phyloP scores from a whole-genome alignment of 2,329 filamentous ascomycete genomes.

The Gnomoniopsis smithogilvyi region DNA sequence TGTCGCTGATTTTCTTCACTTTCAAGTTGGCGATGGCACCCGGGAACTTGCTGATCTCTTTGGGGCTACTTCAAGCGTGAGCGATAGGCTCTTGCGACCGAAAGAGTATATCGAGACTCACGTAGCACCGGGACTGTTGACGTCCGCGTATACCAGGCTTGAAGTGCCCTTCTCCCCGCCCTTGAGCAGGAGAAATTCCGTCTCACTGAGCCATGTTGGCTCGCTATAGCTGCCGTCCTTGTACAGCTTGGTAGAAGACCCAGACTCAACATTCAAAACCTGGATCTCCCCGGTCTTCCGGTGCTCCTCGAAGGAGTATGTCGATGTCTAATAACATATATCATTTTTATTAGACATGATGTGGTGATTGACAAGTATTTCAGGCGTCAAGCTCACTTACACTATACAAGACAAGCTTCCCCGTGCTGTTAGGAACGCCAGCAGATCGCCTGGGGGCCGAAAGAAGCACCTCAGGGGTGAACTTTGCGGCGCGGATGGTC shows the following conservation, averaged over 20 bases:
- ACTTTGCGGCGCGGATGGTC: constrained; percentile 68
- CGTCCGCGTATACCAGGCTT: constrained; percentile 40
- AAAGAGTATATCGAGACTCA: constrained; percentile 27
- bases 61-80: constrained; percentile 29
- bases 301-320: constrained; percentile 78
- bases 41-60: constrained; percentile 46
- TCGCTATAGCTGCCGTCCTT: constrained; percentile 65
- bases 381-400: constrained; percentile 30
- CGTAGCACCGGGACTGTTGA: constrained; percentile 33
- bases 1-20: constrained; percentile 45
- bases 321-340: constrained; percentile 62
- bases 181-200: constrained; percentile 56
- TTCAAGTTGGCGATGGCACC: constrained; percentile 59
- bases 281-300: constrained; percentile 64
- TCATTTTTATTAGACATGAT: background rate
- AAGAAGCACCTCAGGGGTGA: constrained; percentile 75
- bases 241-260: constrained; percentile 63
- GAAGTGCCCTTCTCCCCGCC: constrained; percentile 45
- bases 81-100: background rate
- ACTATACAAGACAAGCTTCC: constrained; percentile 63
- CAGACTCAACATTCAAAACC: constrained; percentile 65
- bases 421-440: constrained; percentile 66
- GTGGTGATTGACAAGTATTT: background rate
- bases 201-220: constrained; percentile 72
- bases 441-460: constrained; percentile 70